phyloP scores from a whole-genome alignment of 2,329 filamentous ascomycete genomes.

The Aspergillus nomiae region DNA sequence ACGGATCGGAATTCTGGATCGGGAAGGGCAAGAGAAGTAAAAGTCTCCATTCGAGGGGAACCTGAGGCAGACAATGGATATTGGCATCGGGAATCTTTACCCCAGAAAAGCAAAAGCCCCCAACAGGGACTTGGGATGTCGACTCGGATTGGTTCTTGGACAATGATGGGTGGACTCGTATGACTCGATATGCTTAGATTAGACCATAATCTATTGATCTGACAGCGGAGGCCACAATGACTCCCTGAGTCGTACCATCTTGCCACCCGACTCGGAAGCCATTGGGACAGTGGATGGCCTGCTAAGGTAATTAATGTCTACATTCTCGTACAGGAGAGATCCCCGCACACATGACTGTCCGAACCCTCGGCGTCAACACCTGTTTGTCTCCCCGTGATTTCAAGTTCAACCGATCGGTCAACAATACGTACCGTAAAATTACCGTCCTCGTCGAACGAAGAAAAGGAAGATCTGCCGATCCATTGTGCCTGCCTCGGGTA shows the following conservation, averaged over 20 bases:
- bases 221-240: neutral
- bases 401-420: neutral
- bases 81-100: slow-evolving; percentile 15
- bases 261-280: neutral
- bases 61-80: neutral
- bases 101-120: slow-evolving; percentile 13
- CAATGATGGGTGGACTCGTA: neutral
- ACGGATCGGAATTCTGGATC: slow-evolving; percentile 17
- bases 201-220: neutral
- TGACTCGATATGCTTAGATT: neutral
- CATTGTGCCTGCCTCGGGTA: neutral
- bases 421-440: neutral
- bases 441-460: neutral
- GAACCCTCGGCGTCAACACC: neutral
- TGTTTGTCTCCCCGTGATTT: too few relatives aligned
- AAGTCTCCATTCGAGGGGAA: slow-evolving; percentile 6
- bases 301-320: too few relatives aligned
- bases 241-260: neutral
- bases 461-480: neutral
- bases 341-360: neutral
- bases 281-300: neutral
- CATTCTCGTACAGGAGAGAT: neutral
- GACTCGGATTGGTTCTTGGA: neutral
- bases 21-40: slow-evolving; percentile 6
- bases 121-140: neutral